Evolutionary conservation across 768 basidiomycete genomes (phyloP), one percentile per base, ranked within the genome.

Genomic region (Lactifluus echinatus): DNA sequence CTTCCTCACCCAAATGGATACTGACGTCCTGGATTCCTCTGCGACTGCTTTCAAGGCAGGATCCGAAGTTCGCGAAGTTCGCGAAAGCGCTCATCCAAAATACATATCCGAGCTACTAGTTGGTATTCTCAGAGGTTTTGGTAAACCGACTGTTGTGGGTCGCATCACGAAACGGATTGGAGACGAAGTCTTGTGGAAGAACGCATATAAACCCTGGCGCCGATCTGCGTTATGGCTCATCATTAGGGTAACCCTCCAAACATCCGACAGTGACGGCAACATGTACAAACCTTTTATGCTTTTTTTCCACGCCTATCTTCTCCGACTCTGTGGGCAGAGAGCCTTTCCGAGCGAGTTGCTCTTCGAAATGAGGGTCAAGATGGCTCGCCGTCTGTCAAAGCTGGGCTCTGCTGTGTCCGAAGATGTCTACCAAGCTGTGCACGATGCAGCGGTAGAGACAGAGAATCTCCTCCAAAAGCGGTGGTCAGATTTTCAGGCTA

Each of bases 1-100:
- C n/a, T n/a, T n/a, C n/a, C n/a, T n/a, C n/a, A n/a, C 31, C 5
- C 31, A 31, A 31, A 36, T 36, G 34, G 34, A 36, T 12, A 12
- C 12, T 12, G 34, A 36, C 12, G 14, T 36, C 7, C 14, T 36
- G 34, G 34, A 36, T 36, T 36, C 34, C 34, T 2, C 34, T 10
- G 31, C 60, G 1, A 75, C 71, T 2, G 74, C 71, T 4, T 63
- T 11, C 4, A 79, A 79, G 28, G 34, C 34, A 36, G 12, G 34
- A 36, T 36, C 34, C 34, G 14, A 6, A 8, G 34, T 36, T 2
- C 34, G 8, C 12, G 34, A 36, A 14, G 12, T 36, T 2, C 34
- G 34, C 12, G 34, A 36, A 12, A 36, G 34, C 12, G 34, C 34
- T 12, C 8, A 36, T 36, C 34, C 34, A 36, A 36, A 36, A 12